Conservation (phyloP, 768 basidiomycete species). For the Suillus spraguei region DNA sequence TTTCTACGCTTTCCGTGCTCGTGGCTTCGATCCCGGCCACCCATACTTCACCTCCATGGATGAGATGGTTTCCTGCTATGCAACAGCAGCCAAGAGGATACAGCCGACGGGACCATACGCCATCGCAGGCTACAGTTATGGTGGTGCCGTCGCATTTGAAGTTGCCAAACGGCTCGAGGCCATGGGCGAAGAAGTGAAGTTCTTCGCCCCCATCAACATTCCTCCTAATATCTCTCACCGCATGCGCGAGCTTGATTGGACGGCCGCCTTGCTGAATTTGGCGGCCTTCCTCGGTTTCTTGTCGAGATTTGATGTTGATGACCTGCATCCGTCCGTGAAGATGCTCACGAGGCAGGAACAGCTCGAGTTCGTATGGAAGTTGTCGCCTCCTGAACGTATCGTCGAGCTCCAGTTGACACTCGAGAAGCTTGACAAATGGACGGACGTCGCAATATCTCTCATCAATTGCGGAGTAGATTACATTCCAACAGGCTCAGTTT, state of each 20-base stretch:
- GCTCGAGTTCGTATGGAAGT: constrained; percentile 28
- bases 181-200: constrained; percentile 31
- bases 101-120: constrained; percentile 38
- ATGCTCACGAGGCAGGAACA: constrained; percentile 25
- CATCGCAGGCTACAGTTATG: constrained; percentile 41
- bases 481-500: constrained; percentile 25
- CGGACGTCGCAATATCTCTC: constrained; percentile 29
- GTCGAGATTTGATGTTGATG: constrained; percentile 23
- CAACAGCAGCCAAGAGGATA: constrained; percentile 28
- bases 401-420: constrained; percentile 30
- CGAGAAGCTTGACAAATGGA: constrained; percentile 29
- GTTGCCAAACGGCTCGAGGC: constrained; percentile 34
- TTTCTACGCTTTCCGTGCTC: constrained; percentile 40
- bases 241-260: constrained; percentile 44
- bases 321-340: constrained; percentile 22
- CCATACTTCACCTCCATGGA: constrained; percentile 30
- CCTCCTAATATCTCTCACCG: constrained; percentile 40
- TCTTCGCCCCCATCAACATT: constrained; percentile 38
- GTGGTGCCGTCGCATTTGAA: constrained; percentile 40
- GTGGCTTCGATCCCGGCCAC: constrained; percentile 39
- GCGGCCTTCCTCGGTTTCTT: constrained; percentile 41
- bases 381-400: constrained; percentile 29
- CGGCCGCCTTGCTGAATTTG: constrained; percentile 42
- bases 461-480: constrained; percentile 33
- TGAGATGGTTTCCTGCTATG: constrained; percentile 37